These are phyloP conservation scores for Didymosphaeria variabile DNA, from an alignment of 2,329 filamentous ascomycete species.

Conservation along the genomic window DNA sequence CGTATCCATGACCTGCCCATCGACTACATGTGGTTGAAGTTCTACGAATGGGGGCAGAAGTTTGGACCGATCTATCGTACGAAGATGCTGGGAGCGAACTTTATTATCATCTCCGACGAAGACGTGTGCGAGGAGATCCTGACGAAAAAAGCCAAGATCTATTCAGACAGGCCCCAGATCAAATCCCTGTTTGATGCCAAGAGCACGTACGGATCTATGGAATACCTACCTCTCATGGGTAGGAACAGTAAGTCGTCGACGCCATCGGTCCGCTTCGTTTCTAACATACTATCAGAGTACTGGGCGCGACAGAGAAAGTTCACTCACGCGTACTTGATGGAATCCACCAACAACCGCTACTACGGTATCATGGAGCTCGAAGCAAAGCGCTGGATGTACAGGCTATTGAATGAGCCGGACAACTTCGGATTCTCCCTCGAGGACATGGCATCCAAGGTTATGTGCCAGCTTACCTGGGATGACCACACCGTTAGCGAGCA, in stretches of 20 bases:
- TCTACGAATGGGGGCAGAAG: constrained; percentile 51
- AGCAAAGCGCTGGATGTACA: constrained; percentile 62
- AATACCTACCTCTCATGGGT: constrained; percentile 65
- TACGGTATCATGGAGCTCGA: constrained; percentile 62
- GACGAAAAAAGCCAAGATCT: constrained; percentile 61
- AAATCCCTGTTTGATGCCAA: constrained; percentile 64
- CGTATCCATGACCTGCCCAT: constrained; percentile 49
- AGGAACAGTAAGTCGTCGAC: constrained; percentile 58
- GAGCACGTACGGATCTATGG: constrained; percentile 64
- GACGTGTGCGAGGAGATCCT: constrained; percentile 63
- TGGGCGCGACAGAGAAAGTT: constrained; percentile 65
- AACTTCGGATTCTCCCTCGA: constrained; percentile 62
- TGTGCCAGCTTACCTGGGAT: constrained; percentile 65
- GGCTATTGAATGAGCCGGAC: constrained; percentile 60
- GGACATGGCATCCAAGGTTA: constrained; percentile 67
- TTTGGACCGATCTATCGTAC: constrained; percentile 49
- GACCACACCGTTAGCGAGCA: constrained; percentile 59
- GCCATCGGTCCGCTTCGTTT: background rate
- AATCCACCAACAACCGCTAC: constrained; percentile 56
- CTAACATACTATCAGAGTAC: constrained; percentile 53
- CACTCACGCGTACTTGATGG: constrained; percentile 61
- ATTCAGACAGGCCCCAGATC: constrained; percentile 62
- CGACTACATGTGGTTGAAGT: constrained; percentile 61
- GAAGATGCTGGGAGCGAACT: constrained; percentile 53
- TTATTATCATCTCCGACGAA: constrained; percentile 62